Conservation (phyloP, 2,329 filamentous ascomycete genomes). For the Chrysosporium keratinophilum region DNA sequence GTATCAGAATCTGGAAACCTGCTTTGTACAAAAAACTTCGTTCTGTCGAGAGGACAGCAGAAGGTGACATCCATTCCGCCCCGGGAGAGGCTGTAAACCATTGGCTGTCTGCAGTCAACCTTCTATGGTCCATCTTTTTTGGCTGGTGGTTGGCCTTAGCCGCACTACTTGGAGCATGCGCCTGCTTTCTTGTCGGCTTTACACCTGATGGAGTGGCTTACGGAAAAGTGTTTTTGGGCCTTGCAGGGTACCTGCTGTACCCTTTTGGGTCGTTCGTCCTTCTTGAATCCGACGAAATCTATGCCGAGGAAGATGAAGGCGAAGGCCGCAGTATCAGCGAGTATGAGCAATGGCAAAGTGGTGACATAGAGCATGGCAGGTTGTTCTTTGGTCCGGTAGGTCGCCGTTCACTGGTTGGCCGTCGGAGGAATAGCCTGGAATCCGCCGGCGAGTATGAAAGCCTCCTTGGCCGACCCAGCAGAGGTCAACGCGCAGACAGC, state of each 20-base stretch:
- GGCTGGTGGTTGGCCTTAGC: constrained; percentile 90
- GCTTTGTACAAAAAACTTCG: constrained; percentile 95
- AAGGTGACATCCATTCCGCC: constrained; percentile 92
- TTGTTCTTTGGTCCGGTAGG: constrained; percentile 83
- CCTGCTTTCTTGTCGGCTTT: constrained; percentile 71
- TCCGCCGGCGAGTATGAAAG: constrained; percentile 84
- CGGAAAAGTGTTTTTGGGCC: constrained; percentile 69
- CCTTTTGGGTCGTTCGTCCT: constrained; percentile 95
- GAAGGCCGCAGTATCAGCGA: constrained; percentile 96
- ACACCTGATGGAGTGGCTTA: constrained; percentile 75
- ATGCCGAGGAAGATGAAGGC: constrained; percentile 85
- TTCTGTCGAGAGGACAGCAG: constrained; percentile 90
- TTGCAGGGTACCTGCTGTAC: constrained; percentile 82
- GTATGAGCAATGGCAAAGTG: constrained; percentile 98
- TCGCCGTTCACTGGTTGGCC: constrained; percentile 70
- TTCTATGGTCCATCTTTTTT: constrained; percentile 81
- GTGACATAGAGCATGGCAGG: constrained; percentile 87
- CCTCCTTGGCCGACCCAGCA: constrained; percentile 59
- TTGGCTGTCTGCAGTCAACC: constrained; percentile 79
- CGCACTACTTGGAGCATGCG: constrained; percentile 60
- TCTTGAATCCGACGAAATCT: constrained; percentile 85
- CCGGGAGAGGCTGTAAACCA: constrained; percentile 76
- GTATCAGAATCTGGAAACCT: constrained; percentile 97
- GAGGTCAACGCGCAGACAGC: constrained; percentile 39
- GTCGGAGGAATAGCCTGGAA: constrained; percentile 78